phyloP scores from a whole-genome alignment of 2,329 filamentous ascomycete genomes.

The Trichoderma citrinoviride region DNA sequence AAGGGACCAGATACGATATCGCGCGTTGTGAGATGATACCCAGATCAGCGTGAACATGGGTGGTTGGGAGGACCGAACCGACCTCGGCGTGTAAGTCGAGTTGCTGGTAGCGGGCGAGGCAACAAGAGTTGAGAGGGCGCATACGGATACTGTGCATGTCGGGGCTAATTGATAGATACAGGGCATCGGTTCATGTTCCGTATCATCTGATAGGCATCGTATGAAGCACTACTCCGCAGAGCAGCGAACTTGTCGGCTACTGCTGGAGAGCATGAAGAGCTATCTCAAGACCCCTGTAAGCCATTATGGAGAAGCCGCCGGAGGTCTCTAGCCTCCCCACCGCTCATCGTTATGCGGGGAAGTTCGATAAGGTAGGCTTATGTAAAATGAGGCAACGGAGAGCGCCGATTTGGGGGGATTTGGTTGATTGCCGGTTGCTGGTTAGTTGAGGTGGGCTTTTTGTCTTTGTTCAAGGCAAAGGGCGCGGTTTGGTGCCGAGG shows the following conservation, averaged over 20 bases:
- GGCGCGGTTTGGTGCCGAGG: not conserved
- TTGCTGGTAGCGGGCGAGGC: not conserved
- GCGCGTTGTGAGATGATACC: not conserved
- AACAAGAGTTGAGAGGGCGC: slow-evolving; percentile 3
- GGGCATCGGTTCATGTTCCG: not conserved
- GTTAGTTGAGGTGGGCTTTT: not conserved
- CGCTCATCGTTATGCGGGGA: slow-evolving; percentile 10
- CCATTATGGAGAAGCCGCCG: slow-evolving; percentile 1
- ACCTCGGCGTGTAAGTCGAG: slow-evolving; percentile 10
- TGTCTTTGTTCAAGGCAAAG: not conserved
- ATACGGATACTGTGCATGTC: not conserved
- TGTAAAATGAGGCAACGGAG: not conserved
- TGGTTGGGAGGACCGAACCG: not conserved
- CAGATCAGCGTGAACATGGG: not conserved
- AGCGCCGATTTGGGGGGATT: not conserved
- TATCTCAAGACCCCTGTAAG: not conserved
- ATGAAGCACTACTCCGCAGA: not conserved
- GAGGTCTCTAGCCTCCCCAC: not conserved
- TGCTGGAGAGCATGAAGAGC: too few species aligned
- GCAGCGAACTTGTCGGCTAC: too few species aligned
- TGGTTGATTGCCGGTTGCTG: slow-evolving; percentile 8
- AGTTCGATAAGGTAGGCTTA: slow-evolving; percentile 7
- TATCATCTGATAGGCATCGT: not conserved
- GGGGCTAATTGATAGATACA: slow-evolving; percentile 11
- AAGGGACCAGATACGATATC: not conserved